These are phyloP conservation scores for Fusarium sp. DNA, from an alignment of 2,329 filamentous ascomycete genomes.

Conservation along the genomic window DNA sequence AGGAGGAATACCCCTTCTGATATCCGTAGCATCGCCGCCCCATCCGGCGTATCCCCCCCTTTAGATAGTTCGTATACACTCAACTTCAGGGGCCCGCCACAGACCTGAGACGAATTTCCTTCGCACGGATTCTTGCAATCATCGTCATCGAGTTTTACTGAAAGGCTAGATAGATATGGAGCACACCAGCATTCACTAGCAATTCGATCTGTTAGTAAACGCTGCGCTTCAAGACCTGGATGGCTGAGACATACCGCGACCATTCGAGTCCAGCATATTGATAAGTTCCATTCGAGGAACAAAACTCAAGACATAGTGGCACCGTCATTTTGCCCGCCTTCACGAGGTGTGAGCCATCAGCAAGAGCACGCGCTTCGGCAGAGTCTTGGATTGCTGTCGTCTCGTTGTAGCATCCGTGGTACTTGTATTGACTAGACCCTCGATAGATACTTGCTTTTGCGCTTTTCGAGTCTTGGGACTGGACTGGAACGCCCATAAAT, in stretches of 20 bases:
- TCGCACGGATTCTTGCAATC: slow-evolving; percentile 68
- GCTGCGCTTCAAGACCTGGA: not conserved
- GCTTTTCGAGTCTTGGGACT: slow-evolving; percentile 31
- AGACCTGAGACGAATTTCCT: slow-evolving; percentile 66
- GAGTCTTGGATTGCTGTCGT: slow-evolving; percentile 63
- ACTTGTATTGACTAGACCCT: slow-evolving; percentile 60
- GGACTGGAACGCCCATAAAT: slow-evolving; percentile 21
- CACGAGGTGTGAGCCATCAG: slow-evolving; percentile 59
- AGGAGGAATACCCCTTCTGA: slow-evolving; percentile 13
- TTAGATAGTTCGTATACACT: slow-evolving; percentile 59
- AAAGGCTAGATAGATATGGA: slow-evolving; percentile 63
- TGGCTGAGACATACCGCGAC: slow-evolving; percentile 56
- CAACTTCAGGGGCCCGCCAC: slow-evolving; percentile 68
- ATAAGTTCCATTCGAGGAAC: slow-evolving; percentile 59
- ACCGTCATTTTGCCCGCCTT: slow-evolving; percentile 66
- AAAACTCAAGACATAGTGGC: slow-evolving; percentile 66
- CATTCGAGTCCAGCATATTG: slow-evolving; percentile 71
- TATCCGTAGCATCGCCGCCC: not conserved
- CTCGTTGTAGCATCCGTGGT: slow-evolving; percentile 73
- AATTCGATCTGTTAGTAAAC: not conserved
- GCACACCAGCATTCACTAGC: slow-evolving; percentile 74
- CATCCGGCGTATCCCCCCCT: slow-evolving; percentile 18
- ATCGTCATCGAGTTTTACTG: slow-evolving; percentile 62
- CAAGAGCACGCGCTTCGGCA: slow-evolving; percentile 63
- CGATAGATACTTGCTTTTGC: slow-evolving; percentile 53